phyloP scores from a whole-genome alignment of 345 rosid species.

The Litchi chinensis region DNA sequence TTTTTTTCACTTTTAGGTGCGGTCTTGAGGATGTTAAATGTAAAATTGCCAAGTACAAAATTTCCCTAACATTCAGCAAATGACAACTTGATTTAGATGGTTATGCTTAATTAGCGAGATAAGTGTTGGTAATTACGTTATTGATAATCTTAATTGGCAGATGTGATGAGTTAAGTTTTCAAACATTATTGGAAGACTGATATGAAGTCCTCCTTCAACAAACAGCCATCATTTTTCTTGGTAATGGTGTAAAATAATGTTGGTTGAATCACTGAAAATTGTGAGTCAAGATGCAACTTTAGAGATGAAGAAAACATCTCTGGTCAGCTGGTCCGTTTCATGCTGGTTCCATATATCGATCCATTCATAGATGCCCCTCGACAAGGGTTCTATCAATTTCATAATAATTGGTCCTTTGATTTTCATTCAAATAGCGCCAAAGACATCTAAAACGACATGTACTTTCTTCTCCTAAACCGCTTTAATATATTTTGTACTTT shows the following conservation, averaged over 20 bases:
- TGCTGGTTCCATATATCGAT: conserved; percentile 1
- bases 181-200: neutral
- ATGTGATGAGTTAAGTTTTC: neutral
- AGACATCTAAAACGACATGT: neutral
- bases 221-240: conserved; percentile 29
- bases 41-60: conserved; percentile 26
- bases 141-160: neutral
- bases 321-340: conserved; percentile 24
- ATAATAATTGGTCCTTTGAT: conserved; percentile 5
- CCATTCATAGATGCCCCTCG: conserved; percentile 53
- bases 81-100: conserved; percentile 27
- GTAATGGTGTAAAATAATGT: conserved; percentile 35
- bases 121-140: neutral
- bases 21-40: conserved; percentile 19
- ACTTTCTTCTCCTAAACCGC: neutral
- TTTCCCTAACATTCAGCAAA: conserved; percentile 27
- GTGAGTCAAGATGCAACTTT: conserved; percentile 33
- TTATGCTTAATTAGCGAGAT: conserved; percentile 6
- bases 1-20: conserved; percentile 34
- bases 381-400: conserved; percentile 35
- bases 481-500: neutral
- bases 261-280: conserved; percentile 17
- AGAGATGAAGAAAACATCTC: conserved; percentile 19
- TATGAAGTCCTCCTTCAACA: neutral
- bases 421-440: conserved; percentile 15